A percentile compares a stretch with the other conserved stretches of the same genome.
Conservation (phyloP, 2,329 filamentous ascomycete genomes). For the Pseudovirgaria hyperparasitica region DNA sequence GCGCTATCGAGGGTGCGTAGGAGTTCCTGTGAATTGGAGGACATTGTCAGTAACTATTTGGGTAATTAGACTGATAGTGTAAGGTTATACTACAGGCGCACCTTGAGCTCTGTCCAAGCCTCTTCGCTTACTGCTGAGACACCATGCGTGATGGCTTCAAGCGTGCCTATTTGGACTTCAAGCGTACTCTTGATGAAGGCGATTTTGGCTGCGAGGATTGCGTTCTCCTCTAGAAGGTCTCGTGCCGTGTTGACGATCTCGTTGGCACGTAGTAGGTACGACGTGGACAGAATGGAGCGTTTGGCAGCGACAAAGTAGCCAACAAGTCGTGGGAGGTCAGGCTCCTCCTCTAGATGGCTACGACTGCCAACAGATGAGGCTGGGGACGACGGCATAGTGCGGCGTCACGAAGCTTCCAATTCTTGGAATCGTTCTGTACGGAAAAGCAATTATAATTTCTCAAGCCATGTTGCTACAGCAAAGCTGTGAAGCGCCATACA, state of each 20-base stretch:
- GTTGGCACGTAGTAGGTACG: conserved; percentile 71
- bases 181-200: conserved; percentile 28
- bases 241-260: conserved; percentile 71
- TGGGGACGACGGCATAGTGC: conserved; percentile 30
- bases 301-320: conserved; percentile 78
- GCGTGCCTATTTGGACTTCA: conserved; percentile 29
- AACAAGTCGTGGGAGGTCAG: conserved; percentile 61
- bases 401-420: too few relatives aligned
- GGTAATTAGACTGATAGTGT: conserved; percentile 1
- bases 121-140: conserved; percentile 29
- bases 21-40: conserved; percentile 28
- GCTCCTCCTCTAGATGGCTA: conserved; percentile 19
- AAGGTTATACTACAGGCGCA: conserved; percentile 7
- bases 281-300: conserved; percentile 72
- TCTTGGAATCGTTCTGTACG: too few relatives aligned
- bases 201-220: conserved; percentile 49
- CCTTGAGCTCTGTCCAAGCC: conserved; percentile 31
- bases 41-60: conserved; percentile 2
- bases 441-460: too few relatives aligned
- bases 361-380: conserved; percentile 25
- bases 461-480: too few relatives aligned
- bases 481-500: too few relatives aligned
- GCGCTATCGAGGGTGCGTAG: conserved; percentile 54
- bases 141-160: conserved; percentile 30
- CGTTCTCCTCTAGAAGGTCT: conserved; percentile 62